Percentiles rank a stretch among this genome's conserved stretches.
Evolutionary conservation across 2,329 filamentous ascomycete species (phyloP).

Genomic region (Neocucurbitaria cava): DNA sequence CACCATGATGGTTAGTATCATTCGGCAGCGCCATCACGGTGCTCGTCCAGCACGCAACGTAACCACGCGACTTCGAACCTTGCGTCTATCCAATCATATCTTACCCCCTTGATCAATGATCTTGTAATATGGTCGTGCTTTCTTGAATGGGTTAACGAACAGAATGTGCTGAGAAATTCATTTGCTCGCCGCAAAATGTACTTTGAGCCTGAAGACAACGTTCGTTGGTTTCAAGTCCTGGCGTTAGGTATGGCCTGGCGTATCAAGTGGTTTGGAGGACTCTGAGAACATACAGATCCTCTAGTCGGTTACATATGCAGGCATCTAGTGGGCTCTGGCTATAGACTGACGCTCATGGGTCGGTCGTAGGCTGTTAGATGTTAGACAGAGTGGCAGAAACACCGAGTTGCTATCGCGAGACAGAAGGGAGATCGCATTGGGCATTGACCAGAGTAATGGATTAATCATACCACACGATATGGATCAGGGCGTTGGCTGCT

Average conservation of each 20-base stretch:
- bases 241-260: neutral
- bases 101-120: no score
- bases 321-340: neutral
- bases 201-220: neutral
- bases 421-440: neutral
- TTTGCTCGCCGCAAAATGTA: no score
- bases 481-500: slow-evolving; percentile 15
- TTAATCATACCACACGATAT: slow-evolving; percentile 15
- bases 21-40: slow-evolving; percentile 31
- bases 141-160: no score
- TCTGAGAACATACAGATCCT: neutral
- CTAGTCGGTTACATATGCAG: neutral
- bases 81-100: no score
- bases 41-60: no score
- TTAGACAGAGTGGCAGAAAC: neutral
- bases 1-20: slow-evolving; percentile 31
- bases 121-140: no score
- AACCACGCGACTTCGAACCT: neutral
- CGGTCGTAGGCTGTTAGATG: neutral
- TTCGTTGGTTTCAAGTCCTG: neutral
- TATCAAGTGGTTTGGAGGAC: neutral
- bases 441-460: slow-evolving; percentile 2
- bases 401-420: neutral
- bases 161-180: no score
- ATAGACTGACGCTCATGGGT: neutral